phyloP scores from a whole-genome alignment of 2,329 filamentous ascomycete genomes.

The Phaeosphaeriaceae sp. region DNA sequence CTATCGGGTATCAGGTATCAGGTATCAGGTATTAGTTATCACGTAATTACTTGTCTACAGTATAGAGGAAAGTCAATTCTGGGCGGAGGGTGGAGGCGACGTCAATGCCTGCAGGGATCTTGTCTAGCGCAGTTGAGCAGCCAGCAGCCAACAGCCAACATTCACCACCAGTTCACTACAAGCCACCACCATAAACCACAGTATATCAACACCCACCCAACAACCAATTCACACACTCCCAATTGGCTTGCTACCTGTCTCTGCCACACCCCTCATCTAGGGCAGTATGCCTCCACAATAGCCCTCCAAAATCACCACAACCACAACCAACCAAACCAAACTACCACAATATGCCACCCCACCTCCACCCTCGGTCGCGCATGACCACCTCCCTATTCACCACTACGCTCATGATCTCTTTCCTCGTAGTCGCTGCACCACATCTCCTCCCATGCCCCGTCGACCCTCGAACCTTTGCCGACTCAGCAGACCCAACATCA shows the following conservation, averaged over 20 bases:
- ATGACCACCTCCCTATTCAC: constrained; percentile 95
- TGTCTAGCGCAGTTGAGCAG: constrained; percentile 7
- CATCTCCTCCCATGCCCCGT: constrained; percentile 92
- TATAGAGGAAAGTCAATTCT: no score
- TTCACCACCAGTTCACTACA: constrained; percentile 23
- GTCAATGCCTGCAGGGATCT: no score
- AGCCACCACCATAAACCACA: constrained; percentile 31
- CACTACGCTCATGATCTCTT: constrained; percentile 86
- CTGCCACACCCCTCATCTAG: no score
- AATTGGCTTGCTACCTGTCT: constrained; percentile 37
- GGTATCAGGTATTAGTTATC: no score
- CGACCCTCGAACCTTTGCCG: constrained; percentile 74
- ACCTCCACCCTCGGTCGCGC: constrained; percentile 91
- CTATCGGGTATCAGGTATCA: constrained; percentile 16
- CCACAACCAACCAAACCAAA: constrained; percentile 13
- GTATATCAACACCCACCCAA: constrained; percentile 29
- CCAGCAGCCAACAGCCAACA: constrained; percentile 10
- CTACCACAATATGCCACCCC: constrained; percentile 68
- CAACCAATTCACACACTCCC: constrained; percentile 32
- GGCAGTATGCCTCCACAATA: no score
- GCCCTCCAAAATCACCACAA: constrained; percentile 28
- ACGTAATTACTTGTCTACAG: no score
- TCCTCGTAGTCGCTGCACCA: constrained; percentile 89
- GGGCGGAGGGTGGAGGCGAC: no score
- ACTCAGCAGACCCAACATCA: constrained; percentile 57